These are phyloP conservation scores for Alternaria gansuensis DNA, from an alignment of 2,329 filamentous ascomycete species.

Conservation along the genomic window DNA sequence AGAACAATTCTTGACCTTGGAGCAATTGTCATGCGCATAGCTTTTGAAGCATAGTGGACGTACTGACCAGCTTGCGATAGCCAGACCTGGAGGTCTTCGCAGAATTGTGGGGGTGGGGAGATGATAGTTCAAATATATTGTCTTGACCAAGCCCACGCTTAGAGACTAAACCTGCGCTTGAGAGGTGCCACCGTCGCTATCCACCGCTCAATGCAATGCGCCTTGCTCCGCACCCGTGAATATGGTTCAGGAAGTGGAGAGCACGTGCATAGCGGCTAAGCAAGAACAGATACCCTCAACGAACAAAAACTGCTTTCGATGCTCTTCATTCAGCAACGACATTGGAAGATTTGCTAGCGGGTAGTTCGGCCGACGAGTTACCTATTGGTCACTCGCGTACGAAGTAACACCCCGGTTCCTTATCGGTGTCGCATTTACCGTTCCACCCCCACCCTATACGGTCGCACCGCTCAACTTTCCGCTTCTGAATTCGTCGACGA, in stretches of 20 bases:
- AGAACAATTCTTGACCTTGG: neutral
- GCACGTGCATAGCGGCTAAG: constrained; percentile 9
- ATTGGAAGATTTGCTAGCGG: neutral
- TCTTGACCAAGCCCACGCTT: neutral
- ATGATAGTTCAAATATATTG: neutral
- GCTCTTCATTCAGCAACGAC: neutral
- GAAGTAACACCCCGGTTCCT: neutral
- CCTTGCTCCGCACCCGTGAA: constrained; percentile 14
- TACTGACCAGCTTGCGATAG: neutral
- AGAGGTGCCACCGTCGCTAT: constrained; percentile 4
- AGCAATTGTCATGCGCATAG: neutral
- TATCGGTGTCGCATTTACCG: constrained; percentile 16
- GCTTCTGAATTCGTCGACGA: constrained; percentile 51
- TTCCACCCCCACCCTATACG: constrained; percentile 46
- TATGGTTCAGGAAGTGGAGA: constrained; percentile 2
- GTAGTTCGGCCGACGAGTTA: neutral
- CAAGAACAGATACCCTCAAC: neutral
- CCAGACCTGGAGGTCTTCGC: neutral
- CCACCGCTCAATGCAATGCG: constrained; percentile 11
- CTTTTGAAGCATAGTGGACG: neutral
- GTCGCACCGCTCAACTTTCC: constrained; percentile 46
- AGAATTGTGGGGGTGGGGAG: neutral
- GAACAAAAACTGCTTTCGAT: neutral
- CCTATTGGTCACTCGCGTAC: neutral
- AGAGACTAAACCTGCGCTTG: neutral